These are phyloP conservation scores for Lotus japonicus DNA, from an alignment of 306 rosid species.

Conservation along the genomic window DNA sequence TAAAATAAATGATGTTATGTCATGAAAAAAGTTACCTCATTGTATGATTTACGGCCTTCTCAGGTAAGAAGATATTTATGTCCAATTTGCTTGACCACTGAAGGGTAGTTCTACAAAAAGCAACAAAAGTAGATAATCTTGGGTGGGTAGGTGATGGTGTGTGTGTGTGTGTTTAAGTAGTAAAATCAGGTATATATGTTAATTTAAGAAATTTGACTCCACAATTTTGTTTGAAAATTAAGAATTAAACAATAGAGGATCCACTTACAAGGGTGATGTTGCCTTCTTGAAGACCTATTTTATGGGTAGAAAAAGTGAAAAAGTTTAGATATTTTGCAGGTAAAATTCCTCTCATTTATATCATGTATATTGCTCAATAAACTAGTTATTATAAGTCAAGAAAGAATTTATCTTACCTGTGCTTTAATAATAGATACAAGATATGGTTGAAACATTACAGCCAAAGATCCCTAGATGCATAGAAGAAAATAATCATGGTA, in stretches of 20 bases:
- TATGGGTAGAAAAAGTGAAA: neutral
- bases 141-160: too few species aligned
- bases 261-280: slow-evolving; percentile 9
- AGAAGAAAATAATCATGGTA: neutral
- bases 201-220: neutral
- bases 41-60: neutral
- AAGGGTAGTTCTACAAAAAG: slow-evolving; percentile 21
- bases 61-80: neutral
- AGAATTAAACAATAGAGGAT: neutral
- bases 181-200: neutral
- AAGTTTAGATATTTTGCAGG: neutral
- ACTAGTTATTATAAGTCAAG: neutral
- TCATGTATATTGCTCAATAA: neutral
- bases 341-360: too few species aligned
- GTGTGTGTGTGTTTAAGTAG: too few species aligned
- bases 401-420: slow-evolving; percentile 12
- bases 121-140: neutral
- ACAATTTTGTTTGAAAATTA: neutral
- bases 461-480: slow-evolving; percentile 16
- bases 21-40: neutral
- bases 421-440: neutral
- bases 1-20: neutral
- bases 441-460: neutral
- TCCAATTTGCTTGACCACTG: neutral
- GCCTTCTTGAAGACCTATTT: slow-evolving; percentile 9